Conservation (phyloP, 306 rosid genomes). For the Rosa rugosa region DNA sequence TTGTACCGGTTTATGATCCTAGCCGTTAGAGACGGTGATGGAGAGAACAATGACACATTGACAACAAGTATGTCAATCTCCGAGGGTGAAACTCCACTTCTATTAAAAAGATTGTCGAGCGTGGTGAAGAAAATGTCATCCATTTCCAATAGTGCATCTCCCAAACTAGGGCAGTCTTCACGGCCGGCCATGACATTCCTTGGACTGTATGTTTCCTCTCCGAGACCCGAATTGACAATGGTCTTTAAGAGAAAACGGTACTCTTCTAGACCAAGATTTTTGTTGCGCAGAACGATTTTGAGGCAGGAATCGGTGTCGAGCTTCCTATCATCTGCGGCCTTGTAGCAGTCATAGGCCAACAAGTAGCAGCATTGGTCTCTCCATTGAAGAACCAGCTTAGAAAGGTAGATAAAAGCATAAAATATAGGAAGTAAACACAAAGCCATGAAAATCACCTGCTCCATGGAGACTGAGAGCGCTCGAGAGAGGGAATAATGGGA, state of each 20-base stretch:
- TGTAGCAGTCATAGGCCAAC: constrained; percentile 79
- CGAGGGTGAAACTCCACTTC: constrained; percentile 48
- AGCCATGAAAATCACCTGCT: constrained; percentile 2
- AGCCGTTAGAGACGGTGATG: constrained; percentile 65
- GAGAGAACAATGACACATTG: constrained; percentile 76
- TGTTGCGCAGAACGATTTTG: constrained; percentile 54
- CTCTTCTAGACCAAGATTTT: constrained; percentile 64
- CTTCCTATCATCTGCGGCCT: constrained; percentile 50
- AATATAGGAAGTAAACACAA: constrained; percentile 35
- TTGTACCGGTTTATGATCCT: constrained; percentile 73
- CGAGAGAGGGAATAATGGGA: not conserved
- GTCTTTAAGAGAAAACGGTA: constrained; percentile 57
- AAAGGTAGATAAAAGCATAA: constrained; percentile 34
- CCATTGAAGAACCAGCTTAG: constrained; percentile 39
- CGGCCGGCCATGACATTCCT: constrained; percentile 50
- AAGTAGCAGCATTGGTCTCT: constrained; percentile 58
- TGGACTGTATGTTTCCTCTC: constrained; percentile 77
- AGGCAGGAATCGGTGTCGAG: constrained; percentile 46
- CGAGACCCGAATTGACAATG: constrained; percentile 72
- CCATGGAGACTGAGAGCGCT: constrained; percentile 16
- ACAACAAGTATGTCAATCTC: constrained; percentile 72
- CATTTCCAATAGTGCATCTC: constrained; percentile 53
- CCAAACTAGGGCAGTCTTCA: constrained; percentile 41
- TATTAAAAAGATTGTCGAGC: constrained; percentile 56
- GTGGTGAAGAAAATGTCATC: constrained; percentile 64